Conservation (phyloP, 495 filamentous ascomycete genomes). For the Penicillium ochrochloron region DNA sequence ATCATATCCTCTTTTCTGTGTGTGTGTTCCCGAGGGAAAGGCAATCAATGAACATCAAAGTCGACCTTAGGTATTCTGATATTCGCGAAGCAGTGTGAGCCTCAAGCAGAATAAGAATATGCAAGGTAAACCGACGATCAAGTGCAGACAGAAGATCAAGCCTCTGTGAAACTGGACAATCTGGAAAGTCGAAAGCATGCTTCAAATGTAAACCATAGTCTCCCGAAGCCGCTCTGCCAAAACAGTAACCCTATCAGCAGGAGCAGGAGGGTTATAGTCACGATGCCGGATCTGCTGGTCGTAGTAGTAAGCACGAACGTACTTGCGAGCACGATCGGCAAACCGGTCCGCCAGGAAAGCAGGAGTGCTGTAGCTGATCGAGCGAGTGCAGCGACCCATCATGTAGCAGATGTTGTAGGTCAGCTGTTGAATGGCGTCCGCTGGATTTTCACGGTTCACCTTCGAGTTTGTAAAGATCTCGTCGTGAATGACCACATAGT, state of each 20-base stretch:
- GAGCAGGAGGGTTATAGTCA: background rate
- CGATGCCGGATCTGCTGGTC: background rate
- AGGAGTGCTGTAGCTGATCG: conserved; percentile 74
- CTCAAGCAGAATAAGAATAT: background rate
- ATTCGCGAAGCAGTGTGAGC: background rate
- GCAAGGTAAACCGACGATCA: background rate
- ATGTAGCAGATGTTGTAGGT: conserved; percentile 77
- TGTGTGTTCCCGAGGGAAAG: background rate
- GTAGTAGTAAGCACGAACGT: conserved; percentile 44
- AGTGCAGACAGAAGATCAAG: background rate
- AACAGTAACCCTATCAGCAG: background rate
- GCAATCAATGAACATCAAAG: background rate
- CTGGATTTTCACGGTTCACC: conserved; percentile 35
- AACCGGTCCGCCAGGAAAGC: conserved; percentile 77
- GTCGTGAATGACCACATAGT: conserved; percentile 74
- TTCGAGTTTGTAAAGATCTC: conserved; percentile 58
- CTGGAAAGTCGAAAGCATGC: background rate
- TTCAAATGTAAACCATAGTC: conserved; percentile 23
- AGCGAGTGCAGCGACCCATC: conserved; percentile 76
- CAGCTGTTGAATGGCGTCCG: conserved; percentile 59
- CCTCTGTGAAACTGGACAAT: no score
- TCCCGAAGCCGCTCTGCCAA: background rate
- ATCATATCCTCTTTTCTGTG: background rate
- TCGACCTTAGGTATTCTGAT: background rate
- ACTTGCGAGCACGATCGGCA: conserved; percentile 68